Base-by-base conservation (phyloP, 371 early-diverging fungal species). In the Gilbertella persicaria region DNA sequence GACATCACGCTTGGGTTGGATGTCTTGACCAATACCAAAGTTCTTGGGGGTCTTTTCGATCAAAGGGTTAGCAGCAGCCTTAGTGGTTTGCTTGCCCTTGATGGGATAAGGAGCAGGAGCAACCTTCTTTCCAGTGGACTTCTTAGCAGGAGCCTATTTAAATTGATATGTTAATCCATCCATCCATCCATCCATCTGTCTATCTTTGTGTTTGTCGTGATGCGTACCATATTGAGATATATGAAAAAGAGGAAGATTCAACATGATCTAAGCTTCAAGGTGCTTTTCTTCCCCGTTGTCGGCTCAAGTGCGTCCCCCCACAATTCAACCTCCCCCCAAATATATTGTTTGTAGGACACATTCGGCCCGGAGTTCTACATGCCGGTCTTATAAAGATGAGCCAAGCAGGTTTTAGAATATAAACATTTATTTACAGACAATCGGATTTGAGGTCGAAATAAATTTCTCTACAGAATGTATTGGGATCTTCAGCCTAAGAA, bases 1-100 rank as follows among this genome's bases (percentile, higher is more conserved):
- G 45, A 98, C 83, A 82, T 98, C 94, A 69, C 91, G 90, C 79
- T 86, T 87, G 78, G 97, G 97, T 81, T 94, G 97, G 73, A 97
- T 80, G 74, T 90, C 95, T 73, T 92, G 88, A 59, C 57, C 98
- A 63, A 98, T 89, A 67, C 90, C 90, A 73, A 94, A 97, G 87
- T 93, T 94, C 71, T 89, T 84, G 67, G 94, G 86, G 55, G 84
- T 80, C 84, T 92, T 90, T 86, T 96, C 97, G 64, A 96, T 83
- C 65, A 95, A 83, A 55, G 97, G 95, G 88, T 96, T 92, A 61
- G 76, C 73, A 56, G 82, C 69, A 58, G 78, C 74, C 87, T 90
- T 91, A 62, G 88, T 62, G 60, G 82, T 61, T 60, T 73, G 74
- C 80, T 85, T 88, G 62, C 77, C 75, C 83, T 83, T 84, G 71